Percentiles rank a stretch among this genome's conserved stretches.
Evolutionary conservation across 495 filamentous ascomycete species (phyloP).

Genomic region (Pyronema domesticum): DNA sequence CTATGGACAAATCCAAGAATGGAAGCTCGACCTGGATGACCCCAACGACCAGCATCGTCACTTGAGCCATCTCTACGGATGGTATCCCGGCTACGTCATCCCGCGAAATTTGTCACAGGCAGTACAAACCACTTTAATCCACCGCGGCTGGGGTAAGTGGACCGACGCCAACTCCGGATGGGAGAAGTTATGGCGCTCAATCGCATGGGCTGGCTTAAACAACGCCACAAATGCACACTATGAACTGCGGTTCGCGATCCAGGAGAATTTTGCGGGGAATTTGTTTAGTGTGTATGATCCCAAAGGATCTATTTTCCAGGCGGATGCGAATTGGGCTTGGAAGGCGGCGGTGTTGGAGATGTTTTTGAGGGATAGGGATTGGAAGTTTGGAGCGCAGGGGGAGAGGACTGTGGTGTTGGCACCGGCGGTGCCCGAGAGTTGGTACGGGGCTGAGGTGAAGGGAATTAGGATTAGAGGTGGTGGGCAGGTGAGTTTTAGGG

Average conservation of each 20-base stretch:
- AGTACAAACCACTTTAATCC: slow-evolving; percentile 27
- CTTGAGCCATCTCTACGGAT: slow-evolving; percentile 35
- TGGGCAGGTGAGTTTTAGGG: slow-evolving; percentile 26
- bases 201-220: slow-evolving; percentile 36
- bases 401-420: slow-evolving; percentile 27
- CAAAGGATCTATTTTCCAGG: slow-evolving; percentile 30
- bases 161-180: slow-evolving; percentile 35
- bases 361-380: slow-evolving; percentile 30
- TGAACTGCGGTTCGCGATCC: slow-evolving; percentile 28
- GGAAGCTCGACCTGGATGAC: slow-evolving; percentile 33
- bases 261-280: slow-evolving; percentile 33
- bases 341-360: slow-evolving; percentile 31
- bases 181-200: slow-evolving; percentile 38
- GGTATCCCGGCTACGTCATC: slow-evolving; percentile 35
- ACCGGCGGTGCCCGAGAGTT: slow-evolving; percentile 29
- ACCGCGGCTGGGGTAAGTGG: slow-evolving; percentile 27
- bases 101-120: slow-evolving; percentile 27
- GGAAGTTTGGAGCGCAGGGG: background rate
- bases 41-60: slow-evolving; percentile 34
- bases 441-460: slow-evolving; percentile 26
- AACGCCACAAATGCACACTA: slow-evolving; percentile 31
- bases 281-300: slow-evolving; percentile 32
- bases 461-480: slow-evolving; percentile 30
- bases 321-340: slow-evolving; percentile 39
- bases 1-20: slow-evolving; percentile 36